Evolutionary conservation across 2,329 filamentous ascomycete species (phyloP).

Genomic region (Podosphaera xanthii): DNA sequence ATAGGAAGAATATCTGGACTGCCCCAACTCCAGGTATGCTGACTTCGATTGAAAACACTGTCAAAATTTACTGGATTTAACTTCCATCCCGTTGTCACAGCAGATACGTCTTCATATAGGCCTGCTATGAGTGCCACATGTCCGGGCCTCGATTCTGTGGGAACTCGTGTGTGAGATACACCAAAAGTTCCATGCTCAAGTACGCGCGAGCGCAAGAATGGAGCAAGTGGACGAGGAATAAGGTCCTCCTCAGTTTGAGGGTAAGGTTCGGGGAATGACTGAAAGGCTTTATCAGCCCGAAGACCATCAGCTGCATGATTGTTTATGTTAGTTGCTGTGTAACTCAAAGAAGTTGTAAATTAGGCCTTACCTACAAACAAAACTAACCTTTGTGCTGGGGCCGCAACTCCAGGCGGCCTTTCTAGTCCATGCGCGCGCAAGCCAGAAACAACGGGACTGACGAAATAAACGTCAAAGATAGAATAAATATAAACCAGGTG

Average conservation of each 20-base stretch:
- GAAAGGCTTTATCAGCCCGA: constrained; percentile 93
- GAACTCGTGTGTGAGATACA: constrained; percentile 88
- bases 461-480: constrained; percentile 97
- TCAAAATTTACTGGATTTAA: constrained; percentile 96
- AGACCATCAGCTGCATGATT: constrained; percentile 51
- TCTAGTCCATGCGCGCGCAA: constrained; percentile 67
- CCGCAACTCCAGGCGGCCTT: constrained; percentile 30
- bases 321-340: neutral
- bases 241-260: constrained; percentile 39
- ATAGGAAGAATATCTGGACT: constrained; percentile 93
- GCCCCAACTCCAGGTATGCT: constrained; percentile 98
- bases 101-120: constrained; percentile 91
- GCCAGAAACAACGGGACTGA: constrained; percentile 87
- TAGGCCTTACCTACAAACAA: constrained; percentile 58
- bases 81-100: constrained; percentile 95
- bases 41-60: constrained; percentile 90
- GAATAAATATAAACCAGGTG: constrained; percentile 85
- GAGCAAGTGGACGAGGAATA: constrained; percentile 60
- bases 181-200: constrained; percentile 85
- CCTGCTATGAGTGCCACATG: constrained; percentile 95
- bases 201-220: constrained; percentile 74
- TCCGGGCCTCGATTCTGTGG: constrained; percentile 85
- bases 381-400: constrained; percentile 75
- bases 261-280: constrained; percentile 75
- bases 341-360: constrained; percentile 1